Percentiles rank a stretch among this genome's conserved stretches.
Evolutionary conservation across 768 basidiomycete genomes (phyloP).

Genomic region (Rhizopogon vinicolor): DNA sequence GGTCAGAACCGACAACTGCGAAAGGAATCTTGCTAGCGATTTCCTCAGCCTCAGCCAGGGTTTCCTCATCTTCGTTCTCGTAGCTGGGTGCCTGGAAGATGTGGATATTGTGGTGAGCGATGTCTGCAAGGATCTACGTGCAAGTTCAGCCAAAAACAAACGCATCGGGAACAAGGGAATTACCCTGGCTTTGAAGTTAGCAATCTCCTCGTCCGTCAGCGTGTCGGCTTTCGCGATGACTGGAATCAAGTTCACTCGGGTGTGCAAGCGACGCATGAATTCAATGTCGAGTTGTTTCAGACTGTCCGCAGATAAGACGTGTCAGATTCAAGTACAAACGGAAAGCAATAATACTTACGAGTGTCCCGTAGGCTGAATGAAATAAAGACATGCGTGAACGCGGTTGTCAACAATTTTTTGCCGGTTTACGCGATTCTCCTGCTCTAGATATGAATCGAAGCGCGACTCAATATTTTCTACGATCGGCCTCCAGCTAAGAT

Average conservation of each 20-base stretch:
- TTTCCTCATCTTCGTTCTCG: constrained; percentile 98
- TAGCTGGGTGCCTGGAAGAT: constrained; percentile 98
- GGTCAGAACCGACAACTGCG: constrained; percentile 94
- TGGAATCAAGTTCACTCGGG: constrained; percentile 97
- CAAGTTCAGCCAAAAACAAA: constrained; percentile 1
- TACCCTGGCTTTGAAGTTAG: constrained; percentile 90
- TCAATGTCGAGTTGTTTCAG: constrained; percentile 98
- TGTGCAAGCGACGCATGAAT: constrained; percentile 97
- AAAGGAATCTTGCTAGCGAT: constrained; percentile 98
- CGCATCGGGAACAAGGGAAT: constrained; percentile 12
- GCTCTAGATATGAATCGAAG: constrained; percentile 96
- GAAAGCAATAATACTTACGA: constrained; percentile 53
- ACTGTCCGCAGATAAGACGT: constrained; percentile 35
- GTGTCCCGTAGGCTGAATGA: constrained; percentile 98
- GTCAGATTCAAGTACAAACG: not conserved
- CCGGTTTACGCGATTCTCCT: constrained; percentile 98
- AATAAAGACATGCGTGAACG: constrained; percentile 98
- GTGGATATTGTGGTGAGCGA: constrained; percentile 91
- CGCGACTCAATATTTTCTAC: constrained; percentile 97
- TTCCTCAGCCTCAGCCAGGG: constrained; percentile 94
- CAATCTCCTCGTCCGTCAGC: constrained; percentile 92
- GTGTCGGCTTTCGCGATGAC: constrained; percentile 99
- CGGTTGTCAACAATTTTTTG: constrained; percentile 93
- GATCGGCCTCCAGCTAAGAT: constrained; percentile 91
- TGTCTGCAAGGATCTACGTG: constrained; percentile 82